phyloP scores from a whole-genome alignment of 2,329 filamentous ascomycete genomes.

The Colletotrichum sp. region DNA sequence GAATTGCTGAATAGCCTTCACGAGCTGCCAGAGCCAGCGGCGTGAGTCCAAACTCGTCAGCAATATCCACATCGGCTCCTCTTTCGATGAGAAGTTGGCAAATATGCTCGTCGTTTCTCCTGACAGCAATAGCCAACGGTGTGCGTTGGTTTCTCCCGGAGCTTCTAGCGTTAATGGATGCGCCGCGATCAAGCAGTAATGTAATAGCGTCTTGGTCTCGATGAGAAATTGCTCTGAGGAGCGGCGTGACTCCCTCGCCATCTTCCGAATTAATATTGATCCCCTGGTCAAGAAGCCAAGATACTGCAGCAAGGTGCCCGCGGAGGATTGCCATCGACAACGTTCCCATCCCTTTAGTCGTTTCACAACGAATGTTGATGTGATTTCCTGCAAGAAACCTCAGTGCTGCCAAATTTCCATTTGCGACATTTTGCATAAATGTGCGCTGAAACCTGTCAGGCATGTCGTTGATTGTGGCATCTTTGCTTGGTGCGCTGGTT shows the following conservation, averaged over 20 bases:
- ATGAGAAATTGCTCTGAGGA: background rate
- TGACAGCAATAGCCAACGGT: background rate
- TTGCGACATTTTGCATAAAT: background rate
- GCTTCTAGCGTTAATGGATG: background rate
- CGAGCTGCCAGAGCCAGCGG: background rate
- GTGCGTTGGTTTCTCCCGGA: background rate
- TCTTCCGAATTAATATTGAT: background rate
- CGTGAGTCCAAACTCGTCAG: background rate
- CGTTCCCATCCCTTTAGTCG: background rate
- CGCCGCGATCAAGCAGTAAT: background rate
- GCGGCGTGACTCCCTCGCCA: background rate
- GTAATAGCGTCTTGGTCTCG: background rate
- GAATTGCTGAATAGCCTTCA: background rate
- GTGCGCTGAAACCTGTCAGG: background rate
- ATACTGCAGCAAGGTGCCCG: background rate
- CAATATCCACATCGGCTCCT: background rate
- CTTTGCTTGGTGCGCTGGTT: background rate
- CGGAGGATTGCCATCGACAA: background rate
- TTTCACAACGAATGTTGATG: background rate
- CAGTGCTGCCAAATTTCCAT: background rate
- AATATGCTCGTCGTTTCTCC: accelerated
- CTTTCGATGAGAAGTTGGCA: background rate
- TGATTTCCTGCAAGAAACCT: background rate
- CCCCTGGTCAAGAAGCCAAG: background rate
- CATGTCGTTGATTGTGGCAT: background rate